Evolutionary conservation across 345 rosid species (phyloP).

Genomic region (Cardamine resedifolia): DNA sequence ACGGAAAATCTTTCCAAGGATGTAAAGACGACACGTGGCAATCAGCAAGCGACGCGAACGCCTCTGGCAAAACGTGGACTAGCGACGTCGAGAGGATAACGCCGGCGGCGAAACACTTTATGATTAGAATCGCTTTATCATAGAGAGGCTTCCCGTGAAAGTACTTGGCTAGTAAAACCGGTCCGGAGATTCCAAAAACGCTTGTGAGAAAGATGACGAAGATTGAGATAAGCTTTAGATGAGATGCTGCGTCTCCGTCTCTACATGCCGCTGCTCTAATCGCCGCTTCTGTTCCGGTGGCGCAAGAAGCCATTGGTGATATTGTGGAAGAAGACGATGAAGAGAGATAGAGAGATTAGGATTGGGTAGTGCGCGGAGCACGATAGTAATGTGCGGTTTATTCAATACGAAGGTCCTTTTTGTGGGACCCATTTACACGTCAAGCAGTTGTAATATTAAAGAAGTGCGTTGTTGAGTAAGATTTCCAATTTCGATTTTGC

Average conservation of each 20-base stretch:
- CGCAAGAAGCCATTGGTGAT: constrained; percentile 60
- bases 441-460: constrained; percentile 30
- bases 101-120: constrained; percentile 97
- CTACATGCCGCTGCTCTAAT: constrained; percentile 59
- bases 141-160: constrained; percentile 81
- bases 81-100: constrained; percentile 92
- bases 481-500: constrained; percentile 32
- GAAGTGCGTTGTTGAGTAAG: constrained; percentile 41
- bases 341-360: neutral
- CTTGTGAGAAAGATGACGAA: constrained; percentile 69
- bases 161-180: constrained; percentile 66
- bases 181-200: constrained; percentile 64
- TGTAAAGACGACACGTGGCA: constrained; percentile 73
- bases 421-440: constrained; percentile 27
- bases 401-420: constrained; percentile 3
- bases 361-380: constrained; percentile 13
- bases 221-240: constrained; percentile 66
- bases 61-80: constrained; percentile 93
- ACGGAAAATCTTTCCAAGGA: constrained; percentile 92
- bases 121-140: constrained; percentile 61
- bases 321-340: neutral
- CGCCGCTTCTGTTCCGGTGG: constrained; percentile 46
- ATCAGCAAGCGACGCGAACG: constrained; percentile 66
- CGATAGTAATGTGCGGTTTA: constrained; percentile 16
- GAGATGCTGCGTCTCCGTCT: constrained; percentile 58